phyloP scores from a whole-genome alignment of 768 basidiomycete species.

The Rhizopogon vinicolor region DNA sequence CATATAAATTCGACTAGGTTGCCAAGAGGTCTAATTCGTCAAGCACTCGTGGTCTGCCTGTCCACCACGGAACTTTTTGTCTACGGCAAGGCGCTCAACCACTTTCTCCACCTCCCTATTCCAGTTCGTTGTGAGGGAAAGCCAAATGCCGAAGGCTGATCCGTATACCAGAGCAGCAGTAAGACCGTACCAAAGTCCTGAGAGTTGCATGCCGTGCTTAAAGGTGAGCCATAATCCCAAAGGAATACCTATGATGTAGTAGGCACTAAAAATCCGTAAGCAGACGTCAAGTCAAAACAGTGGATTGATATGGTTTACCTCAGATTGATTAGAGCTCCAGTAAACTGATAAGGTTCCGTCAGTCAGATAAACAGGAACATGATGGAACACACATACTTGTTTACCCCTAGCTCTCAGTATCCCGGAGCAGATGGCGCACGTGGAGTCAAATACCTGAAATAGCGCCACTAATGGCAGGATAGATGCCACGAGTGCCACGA shows the following conservation, averaged over 20 bases:
- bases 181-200: slow-evolving; percentile 86
- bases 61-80: slow-evolving; percentile 25
- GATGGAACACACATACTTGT: slow-evolving; percentile 38
- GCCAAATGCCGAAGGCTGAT: slow-evolving; percentile 43
- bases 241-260: slow-evolving; percentile 81
- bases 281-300: neutral
- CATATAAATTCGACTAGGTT: neutral
- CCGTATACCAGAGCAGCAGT: slow-evolving; percentile 57
- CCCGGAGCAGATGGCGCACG: slow-evolving; percentile 66
- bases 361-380: neutral
- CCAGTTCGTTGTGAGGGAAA: slow-evolving; percentile 64
- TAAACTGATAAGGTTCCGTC: slow-evolving; percentile 37
- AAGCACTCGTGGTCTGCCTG: neutral
- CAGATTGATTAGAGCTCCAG: slow-evolving; percentile 77
- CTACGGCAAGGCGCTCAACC: slow-evolving; percentile 38
- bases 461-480: slow-evolving; percentile 75
- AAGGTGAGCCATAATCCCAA: slow-evolving; percentile 79
- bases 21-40: neutral
- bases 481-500: slow-evolving; percentile 39
- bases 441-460: slow-evolving; percentile 81
- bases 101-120: slow-evolving; percentile 59
- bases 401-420: slow-evolving; percentile 82
- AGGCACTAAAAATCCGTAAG: slow-evolving; percentile 41
- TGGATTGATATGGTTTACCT: slow-evolving; percentile 35
- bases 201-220: slow-evolving; percentile 49